Base-by-base conservation (phyloP, 306 rosid species). In the Lathyrus oleraceus region DNA sequence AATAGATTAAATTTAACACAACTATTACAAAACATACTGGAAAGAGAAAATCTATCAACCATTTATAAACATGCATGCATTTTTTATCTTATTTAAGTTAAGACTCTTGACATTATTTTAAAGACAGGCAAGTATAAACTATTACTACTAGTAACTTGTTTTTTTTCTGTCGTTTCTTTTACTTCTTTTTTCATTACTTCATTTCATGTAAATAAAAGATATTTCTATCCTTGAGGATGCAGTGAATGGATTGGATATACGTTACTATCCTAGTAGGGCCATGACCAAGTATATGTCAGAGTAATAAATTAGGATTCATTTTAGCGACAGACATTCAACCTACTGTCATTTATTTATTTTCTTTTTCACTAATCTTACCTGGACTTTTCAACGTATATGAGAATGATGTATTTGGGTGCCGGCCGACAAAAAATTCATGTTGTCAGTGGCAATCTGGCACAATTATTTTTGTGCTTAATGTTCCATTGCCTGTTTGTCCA, bases 251-350 rank as follows among this genome's bases (percentile, higher is more conserved):
- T 16, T 3, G 67, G 67, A 42, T 40, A 63, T 63, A 63, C 35
- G 32, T 53, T 45, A n/a, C 60, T 43, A 10, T 43, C 53, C 5
- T 8, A 0, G 6, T 61, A 20, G 82, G 77, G 54, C 61, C 61
- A 48, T 48, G 56, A 3, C 56, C 56, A 11, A 17, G 15, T 48
- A 10, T 10, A 30, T 47, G 71, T 78, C 78, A 72, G 51, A 60
- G 45, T 52, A 30, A 67, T 78, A 67, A 78, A 78, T 72, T n/a
- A 13, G 60, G 12, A 45, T 73, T 68, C 39, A 12, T 56, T 79
- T 53, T 54, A 71, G 14, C 56, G 5, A 57, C 79, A 40, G 39
- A 69, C 68, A 36, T 63, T 11, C 4, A 70, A 75, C 77, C 80
- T 75, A 80, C 74, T 49, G 11, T 58, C 70, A 64, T 70, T 10